Percentiles rank a stretch among this genome's conserved stretches.
phyloP scores from a whole-genome alignment of 768 basidiomycete species.

The Phaeolepiota aurea region DNA sequence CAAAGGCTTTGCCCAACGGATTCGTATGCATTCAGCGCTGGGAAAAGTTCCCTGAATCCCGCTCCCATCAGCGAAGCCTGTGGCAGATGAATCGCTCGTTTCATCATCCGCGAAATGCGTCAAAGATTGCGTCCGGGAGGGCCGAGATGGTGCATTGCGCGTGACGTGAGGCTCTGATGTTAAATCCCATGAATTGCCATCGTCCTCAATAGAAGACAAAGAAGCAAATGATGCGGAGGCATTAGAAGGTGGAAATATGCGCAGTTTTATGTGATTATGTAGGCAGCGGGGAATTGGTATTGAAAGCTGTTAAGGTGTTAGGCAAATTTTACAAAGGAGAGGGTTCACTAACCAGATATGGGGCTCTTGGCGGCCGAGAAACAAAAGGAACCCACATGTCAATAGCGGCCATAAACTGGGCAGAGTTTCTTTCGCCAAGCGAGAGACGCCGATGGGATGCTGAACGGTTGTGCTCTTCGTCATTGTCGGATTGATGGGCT shows the following conservation, averaged over 20 bases:
- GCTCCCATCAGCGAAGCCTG: constrained; percentile 50
- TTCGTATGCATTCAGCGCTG: constrained; percentile 63
- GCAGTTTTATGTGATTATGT: constrained; percentile 65
- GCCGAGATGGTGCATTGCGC: constrained; percentile 35
- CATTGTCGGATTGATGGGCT: constrained; percentile 15
- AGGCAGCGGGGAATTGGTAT: constrained; percentile 75
- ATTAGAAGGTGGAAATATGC: constrained; percentile 58
- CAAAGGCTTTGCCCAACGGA: constrained; percentile 70
- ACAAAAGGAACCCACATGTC: constrained; percentile 69
- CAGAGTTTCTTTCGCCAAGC: constrained; percentile 46
- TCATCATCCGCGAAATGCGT: constrained; percentile 77
- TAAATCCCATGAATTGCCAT: constrained; percentile 62
- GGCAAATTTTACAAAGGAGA: constrained; percentile 2
- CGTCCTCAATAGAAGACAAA: constrained; percentile 69
- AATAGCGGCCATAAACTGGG: constrained; percentile 77
- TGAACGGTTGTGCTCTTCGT: constrained; percentile 16
- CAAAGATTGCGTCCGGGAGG: constrained; percentile 51
- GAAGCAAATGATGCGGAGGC: constrained; percentile 60
- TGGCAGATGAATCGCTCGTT: constrained; percentile 60
- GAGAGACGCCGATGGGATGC: constrained; percentile 41
- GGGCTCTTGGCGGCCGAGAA: constrained; percentile 59
- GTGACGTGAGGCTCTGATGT: constrained; percentile 72
- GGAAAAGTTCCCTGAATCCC: constrained; percentile 74
- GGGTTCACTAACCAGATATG: constrained; percentile 62
- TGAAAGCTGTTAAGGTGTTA: constrained; percentile 41